A percentile compares a stretch with the other conserved stretches of the same genome.
Evolutionary conservation across 1,284 basidiomycete genomes (phyloP).

Genomic region (Spongispora temasekensis): DNA sequence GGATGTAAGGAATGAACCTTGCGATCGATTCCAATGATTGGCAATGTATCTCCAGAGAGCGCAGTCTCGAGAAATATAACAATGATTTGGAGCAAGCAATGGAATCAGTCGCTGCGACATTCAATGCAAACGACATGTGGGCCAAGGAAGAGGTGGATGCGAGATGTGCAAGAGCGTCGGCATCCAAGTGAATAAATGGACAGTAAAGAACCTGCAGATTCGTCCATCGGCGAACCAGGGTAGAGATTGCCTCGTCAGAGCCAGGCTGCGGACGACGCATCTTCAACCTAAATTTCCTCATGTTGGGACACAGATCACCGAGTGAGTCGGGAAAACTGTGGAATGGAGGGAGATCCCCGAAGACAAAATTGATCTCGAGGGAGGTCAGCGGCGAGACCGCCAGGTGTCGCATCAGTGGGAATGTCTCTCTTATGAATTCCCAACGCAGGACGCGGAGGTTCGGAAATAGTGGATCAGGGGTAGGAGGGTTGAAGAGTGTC

Average conservation of each 20-base stretch:
- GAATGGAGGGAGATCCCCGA: slow-evolving; percentile 17
- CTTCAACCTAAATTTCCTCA: slow-evolving; percentile 10
- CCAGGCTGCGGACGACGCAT: slow-evolving; percentile 14
- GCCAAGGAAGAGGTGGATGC: slow-evolving; percentile 13
- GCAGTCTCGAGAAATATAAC: slow-evolving; percentile 16
- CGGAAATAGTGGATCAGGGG: slow-evolving; percentile 20
- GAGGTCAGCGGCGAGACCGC: slow-evolving; percentile 20
- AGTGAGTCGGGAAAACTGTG: slow-evolving; percentile 20
- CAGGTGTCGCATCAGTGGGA: slow-evolving; percentile 19
- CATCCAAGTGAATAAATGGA: slow-evolving; percentile 13
- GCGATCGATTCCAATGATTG: slow-evolving; percentile 10
- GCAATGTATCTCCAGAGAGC: slow-evolving; percentile 13
- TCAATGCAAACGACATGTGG: slow-evolving; percentile 16
- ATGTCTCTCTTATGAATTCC: slow-evolving; percentile 20
- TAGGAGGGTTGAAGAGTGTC: slow-evolving; percentile 17
- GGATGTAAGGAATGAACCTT: slow-evolving; percentile 7
- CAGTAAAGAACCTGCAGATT: slow-evolving; percentile 19
- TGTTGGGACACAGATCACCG: slow-evolving; percentile 18
- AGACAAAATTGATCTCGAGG: slow-evolving; percentile 21
- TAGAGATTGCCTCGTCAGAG: slow-evolving; percentile 11
- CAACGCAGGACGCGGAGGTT: slow-evolving; percentile 23
- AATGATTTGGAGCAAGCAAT: slow-evolving; percentile 3
- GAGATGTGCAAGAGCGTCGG: slow-evolving; percentile 18
- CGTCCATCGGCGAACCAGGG: slow-evolving; percentile 17
- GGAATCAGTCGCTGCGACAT: not conserved